Base-by-base conservation (phyloP, 352 stramenopile genomes). In the Pythium utonaiense region DNA sequence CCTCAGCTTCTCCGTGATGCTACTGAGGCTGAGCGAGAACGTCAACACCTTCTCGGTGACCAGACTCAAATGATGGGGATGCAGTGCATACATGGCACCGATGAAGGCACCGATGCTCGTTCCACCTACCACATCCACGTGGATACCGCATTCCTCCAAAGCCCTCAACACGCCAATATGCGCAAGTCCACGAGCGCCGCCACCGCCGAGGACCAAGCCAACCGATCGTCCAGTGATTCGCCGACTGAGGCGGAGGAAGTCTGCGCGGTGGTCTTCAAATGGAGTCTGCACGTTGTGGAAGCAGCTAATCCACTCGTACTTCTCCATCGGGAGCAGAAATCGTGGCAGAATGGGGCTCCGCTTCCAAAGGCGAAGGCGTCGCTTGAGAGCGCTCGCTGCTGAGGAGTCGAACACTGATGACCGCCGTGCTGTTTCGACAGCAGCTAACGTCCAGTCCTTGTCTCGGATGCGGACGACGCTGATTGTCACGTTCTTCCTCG, bases 111-210 rank as follows among this genome's bases (percentile, higher is more conserved):
- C 88, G 52, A 93, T 93, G 33, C 86, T 95, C 6, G 93, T 98
- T 8, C 96, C 96, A 21, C 89, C 96, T 49, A 98, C 86, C 6
- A 98, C 83, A 66, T 99, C 96, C 0, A 98, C 80, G 25, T 96
- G 89, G 14, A 98, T 83, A 0, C 91, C 91, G 27, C 84, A 93
- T 58, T 98, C 93, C 47, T 98, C 80, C 25, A 99, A 73, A 3
- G 92, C 94, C 30, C 80, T 81, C 12, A 98, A 74, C 0, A 99
- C 89, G 12, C 95, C 93, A 51, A 99, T 84, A 75, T 99, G 96
- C 6, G 93, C 92, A 4, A 98, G 73, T 13, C 95, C 96, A 61
- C 95, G 69, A 17, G 93, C 94, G 52, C 95, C 96, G 10, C 96
- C 96, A 52, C 93, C 95, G 42, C 93, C 93, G 34, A 99, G 79